These are phyloP conservation scores for Fusarium bactridioides DNA, from an alignment of 2,329 filamentous ascomycete species.

Conservation along the genomic window DNA sequence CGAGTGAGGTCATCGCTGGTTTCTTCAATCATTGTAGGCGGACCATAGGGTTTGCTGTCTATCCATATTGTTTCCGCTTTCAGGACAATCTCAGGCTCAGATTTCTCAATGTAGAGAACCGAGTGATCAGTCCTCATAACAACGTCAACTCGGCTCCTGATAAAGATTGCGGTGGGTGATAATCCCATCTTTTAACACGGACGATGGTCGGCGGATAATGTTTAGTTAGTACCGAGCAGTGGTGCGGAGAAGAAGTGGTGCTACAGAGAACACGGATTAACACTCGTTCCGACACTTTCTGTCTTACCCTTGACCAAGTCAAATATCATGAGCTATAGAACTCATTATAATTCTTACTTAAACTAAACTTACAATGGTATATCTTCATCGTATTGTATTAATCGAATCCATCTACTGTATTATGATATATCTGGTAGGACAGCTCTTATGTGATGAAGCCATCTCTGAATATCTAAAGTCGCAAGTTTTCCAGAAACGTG, in stretches of 20 bases:
- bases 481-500: no score
- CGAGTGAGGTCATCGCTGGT: background rate
- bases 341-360: accelerated
- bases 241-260: background rate
- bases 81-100: background rate
- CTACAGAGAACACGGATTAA: background rate
- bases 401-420: no score
- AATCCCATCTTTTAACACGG: background rate
- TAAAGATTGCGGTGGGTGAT: background rate
- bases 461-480: no score
- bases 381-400: accelerated
- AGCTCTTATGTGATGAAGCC: no score
- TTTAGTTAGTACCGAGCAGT: background rate
- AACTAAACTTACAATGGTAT: accelerated
- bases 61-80: background rate
- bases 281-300: background rate
- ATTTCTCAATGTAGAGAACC: background rate
- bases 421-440: no score
- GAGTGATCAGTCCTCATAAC: background rate
- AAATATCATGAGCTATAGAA: no score
- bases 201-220: background rate
- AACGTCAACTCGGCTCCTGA: background rate
- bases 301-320: background rate
- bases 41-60: background rate
- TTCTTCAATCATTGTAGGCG: background rate